phyloP scores from a whole-genome alignment of 2,329 filamentous ascomycete genomes.

The Xylaria multiplex region DNA sequence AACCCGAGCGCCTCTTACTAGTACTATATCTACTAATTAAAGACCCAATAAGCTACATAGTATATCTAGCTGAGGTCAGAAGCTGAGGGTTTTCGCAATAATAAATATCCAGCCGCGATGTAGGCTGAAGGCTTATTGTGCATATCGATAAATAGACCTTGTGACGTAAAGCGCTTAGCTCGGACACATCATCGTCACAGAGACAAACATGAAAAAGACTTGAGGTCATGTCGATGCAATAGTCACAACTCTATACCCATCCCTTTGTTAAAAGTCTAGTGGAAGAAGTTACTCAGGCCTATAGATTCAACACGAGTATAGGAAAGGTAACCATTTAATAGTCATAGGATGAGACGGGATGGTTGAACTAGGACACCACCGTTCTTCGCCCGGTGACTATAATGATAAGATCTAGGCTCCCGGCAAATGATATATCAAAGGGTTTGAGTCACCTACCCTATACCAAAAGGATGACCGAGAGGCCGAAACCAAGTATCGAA shows the following conservation, averaged over 20 bases:
- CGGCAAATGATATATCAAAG: no score
- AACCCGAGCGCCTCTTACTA: not conserved
- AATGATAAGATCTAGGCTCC: not conserved
- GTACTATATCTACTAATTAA: not conserved
- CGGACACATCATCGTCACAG: not conserved
- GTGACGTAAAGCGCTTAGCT: constrained; percentile 19
- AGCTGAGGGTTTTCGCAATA: constrained; percentile 16
- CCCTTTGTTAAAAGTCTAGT: not conserved
- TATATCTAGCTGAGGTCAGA: constrained; percentile 19
- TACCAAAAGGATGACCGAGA: no score
- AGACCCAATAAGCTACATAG: not conserved
- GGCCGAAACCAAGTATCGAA: not conserved
- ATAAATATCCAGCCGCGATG: constrained; percentile 6
- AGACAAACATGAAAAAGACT: not conserved
- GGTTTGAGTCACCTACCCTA: no score
- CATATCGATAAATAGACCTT: constrained; percentile 2
- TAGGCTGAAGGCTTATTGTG: constrained; percentile 5
- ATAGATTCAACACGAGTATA: not conserved
- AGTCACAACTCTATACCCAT: not conserved
- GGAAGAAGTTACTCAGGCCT: not conserved
- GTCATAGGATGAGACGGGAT: not conserved
- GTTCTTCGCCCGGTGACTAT: constrained; percentile 3
- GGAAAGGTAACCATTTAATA: not conserved
- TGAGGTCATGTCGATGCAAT: constrained; percentile 7
- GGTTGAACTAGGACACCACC: not conserved